These are phyloP conservation scores for Poteriospumella lacustris DNA, from an alignment of 108 stramenopile genomes.

Conservation along the genomic window DNA sequence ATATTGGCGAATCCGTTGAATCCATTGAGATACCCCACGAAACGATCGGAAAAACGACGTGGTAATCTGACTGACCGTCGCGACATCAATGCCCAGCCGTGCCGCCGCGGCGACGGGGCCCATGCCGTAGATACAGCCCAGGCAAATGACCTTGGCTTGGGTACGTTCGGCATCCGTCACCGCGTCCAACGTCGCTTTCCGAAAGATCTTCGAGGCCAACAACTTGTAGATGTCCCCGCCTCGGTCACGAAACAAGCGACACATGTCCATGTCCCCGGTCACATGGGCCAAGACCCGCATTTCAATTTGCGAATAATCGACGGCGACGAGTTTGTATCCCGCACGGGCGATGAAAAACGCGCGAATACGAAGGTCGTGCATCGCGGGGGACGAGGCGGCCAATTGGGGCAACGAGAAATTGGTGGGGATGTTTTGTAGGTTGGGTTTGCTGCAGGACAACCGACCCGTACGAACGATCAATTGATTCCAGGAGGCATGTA, in stretches of 20 bases:
- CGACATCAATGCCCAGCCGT: conserved; percentile 45
- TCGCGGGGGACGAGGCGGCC: too few species aligned
- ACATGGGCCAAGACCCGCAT: conserved; percentile 62
- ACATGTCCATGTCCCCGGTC: conserved; percentile 45
- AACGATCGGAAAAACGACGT: conserved; percentile 55
- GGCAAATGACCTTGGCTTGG: conserved; percentile 55
- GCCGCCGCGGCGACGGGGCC: conserved; percentile 50
- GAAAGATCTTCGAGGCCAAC: conserved; percentile 49
- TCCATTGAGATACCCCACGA: conserved; percentile 47
- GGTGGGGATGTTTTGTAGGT: conserved; percentile 56
- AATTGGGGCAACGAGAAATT: background rate
- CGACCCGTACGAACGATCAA: conserved; percentile 56
- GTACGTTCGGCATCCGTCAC: conserved; percentile 50
- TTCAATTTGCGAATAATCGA: conserved; percentile 63
- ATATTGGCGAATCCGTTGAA: conserved; percentile 36
- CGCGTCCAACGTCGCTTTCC: conserved; percentile 35
- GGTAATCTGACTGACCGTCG: conserved; percentile 40
- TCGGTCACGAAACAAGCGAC: conserved; percentile 42
- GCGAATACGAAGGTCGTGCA: background rate
- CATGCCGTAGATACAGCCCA: conserved; percentile 62
- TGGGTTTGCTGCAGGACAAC: conserved; percentile 58
- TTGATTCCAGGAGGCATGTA: conserved; percentile 60
- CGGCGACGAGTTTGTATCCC: conserved; percentile 36
- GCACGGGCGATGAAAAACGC: background rate
- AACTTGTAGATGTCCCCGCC: conserved; percentile 56